Base-by-base conservation (phyloP, 495 filamentous ascomycete genomes). In the Terfezia claveryi region DNA sequence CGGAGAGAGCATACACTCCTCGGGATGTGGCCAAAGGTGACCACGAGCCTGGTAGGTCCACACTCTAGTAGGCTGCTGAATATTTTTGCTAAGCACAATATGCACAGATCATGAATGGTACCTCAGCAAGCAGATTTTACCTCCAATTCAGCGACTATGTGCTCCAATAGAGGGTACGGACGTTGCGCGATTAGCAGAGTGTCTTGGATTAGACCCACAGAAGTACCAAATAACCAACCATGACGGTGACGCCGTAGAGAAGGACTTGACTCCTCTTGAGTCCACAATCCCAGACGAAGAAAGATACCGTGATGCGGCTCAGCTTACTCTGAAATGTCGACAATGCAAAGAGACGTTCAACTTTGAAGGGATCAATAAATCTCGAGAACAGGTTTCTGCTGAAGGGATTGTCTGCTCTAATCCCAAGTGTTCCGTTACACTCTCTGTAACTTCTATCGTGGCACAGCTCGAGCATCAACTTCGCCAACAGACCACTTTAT, bases 121-220 rank as follows among this genome's bases (percentile, higher is more conserved):
- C 68, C 78, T 98, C 37, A 79, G 85, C 69, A 98, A 98, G 72
- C 91, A 98, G 66, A 94, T 98, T 54, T 91, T 98, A 70, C 91
- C 91, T 7, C 91, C 92, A 2, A 93, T 98, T 54, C 91, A 98
- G 71, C 87, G 91, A 75, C 79, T 98, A 32, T 98, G 91, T 66
- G 92, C 87, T 50, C 92, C 91, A 44, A 94, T 98, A 57, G 78
- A 80, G 36, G 89, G 91, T 50, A 98, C 91, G 12, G 86, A 93
- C 61, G 79, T 87, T 41, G 73, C 82, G 8, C 81, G 86, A 56
- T 75, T 98, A 2, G 91, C 91, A 8, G 87, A 93, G 65, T 93
- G 88, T 62, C 77, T 98, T 36, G 91, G 91, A 37, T 80, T 98
- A 27, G 91, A 98, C 66, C 76, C 81, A 32, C 77, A 78, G 56